Evolutionary conservation across 768 basidiomycete genomes (phyloP), one percentile per base, ranked within the genome.

Genomic region (Russula vinacea): DNA sequence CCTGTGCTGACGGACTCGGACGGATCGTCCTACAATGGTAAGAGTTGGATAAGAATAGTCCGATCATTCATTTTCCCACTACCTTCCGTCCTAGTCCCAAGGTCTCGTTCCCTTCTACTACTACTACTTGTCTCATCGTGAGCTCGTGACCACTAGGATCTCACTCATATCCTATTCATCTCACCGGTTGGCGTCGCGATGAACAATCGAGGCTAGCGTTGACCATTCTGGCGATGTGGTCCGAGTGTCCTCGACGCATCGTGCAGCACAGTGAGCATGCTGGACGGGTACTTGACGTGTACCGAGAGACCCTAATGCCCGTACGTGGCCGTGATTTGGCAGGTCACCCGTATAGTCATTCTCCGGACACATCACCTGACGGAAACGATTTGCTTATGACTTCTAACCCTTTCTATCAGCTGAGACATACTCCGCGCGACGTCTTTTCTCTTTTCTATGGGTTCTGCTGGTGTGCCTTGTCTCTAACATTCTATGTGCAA

Each of bases 351-450:
- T 33, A 32, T 7, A 33, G 52, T 33, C 33, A 9, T 7, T 40
- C 35, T 24, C 39, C 39, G 39, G 26, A 56, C 26, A 55, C 35
- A 24, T 56, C 24, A 42, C 26, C 56, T 11, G 14, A 47, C 22
- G 56, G 44, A n/a, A 45, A 45, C 22, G 56, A 57, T 57, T 45
- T 57, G 1, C 56, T 57, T 32, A 45, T 33, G 29, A 44, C 56
- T 58, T 47, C 56, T 33, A 58, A 17, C 44, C 44, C 56, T 33
- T 45, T n/a, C 4, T 10, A 22, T 32, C 56, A 58, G 44, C 44
- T 47, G 44, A 45, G 22, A 57, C 22, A n/a, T 17, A 33, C n/a
- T 47, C n/a, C 3, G 13, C 9, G 22, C 32, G 14, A 33, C 44
- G 2, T n/a, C 32, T n/a, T 57, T 17, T 32, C 17, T 45, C n/a